Evolutionary conservation across 2,329 filamentous ascomycete genomes (phyloP), one percentile per base, ranked within the genome.

Genomic region (Epichloe festucae): DNA sequence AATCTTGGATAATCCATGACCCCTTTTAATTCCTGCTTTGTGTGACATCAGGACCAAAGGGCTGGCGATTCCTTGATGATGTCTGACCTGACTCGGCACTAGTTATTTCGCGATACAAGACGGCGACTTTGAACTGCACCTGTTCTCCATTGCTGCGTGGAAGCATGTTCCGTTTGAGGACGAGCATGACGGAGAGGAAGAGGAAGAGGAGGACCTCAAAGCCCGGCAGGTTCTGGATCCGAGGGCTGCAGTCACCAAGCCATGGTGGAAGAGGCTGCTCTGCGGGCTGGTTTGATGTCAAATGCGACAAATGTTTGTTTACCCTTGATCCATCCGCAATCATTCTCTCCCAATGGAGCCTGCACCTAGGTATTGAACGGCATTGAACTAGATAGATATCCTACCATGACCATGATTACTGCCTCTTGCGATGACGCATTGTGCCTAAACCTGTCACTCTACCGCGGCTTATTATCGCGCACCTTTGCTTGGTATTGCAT

Each of bases 71-170:
- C 27, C 27, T 31, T 31, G 27, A 53, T 47, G 48, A 48, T 47
- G 46, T 21, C 60, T 67, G 49, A 67, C 52, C 38, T 45, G 4
- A 15, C 15, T 34, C 57, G 27, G 8, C 27, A 31, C 27, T 31
- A 88, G 86, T 65, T 89, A 88, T 70, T 90, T 90, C 58, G 86
- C 82, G 8, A 68, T 76, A 0, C 86, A 90, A 65, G 72, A 86
- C 55, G 87, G 87, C 3, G 71, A 79, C 3, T 89, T 89, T 46
- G 56, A 60, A 42, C 49, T 68, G 12, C 59, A 62, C 6, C 53
- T 68, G 10, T 55, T 60, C 43, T 59, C 59, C 34, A 66, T 68
- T 47, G 57, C 59, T 14, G 64, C 63, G 5, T 60, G 50, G 45
- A 61, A 56, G 41, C 49, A 51, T 42, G 45, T 50, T 23, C 51